Percentiles rank a stretch among this genome's conserved stretches.
These are phyloP conservation scores for Withania somnifera DNA, from an alignment of 305 asterid species.

Conservation along the genomic window DNA sequence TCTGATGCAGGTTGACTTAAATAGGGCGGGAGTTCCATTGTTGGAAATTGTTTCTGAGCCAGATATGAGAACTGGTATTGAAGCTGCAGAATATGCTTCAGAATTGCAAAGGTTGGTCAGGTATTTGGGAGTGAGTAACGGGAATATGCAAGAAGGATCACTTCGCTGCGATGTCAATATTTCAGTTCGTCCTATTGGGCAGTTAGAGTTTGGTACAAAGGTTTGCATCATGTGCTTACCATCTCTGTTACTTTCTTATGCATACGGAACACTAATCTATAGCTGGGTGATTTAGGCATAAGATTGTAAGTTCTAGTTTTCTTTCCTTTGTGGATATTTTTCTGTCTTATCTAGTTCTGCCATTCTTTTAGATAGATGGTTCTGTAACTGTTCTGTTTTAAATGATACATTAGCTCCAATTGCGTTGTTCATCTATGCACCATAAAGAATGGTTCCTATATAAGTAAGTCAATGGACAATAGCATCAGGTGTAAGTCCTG, in stretches of 20 bases:
- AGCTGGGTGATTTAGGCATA: neutral
- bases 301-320: neutral
- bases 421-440: neutral
- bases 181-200: conserved; percentile 89
- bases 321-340: neutral
- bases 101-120: conserved; percentile 94
- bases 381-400: neutral
- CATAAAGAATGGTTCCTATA: neutral
- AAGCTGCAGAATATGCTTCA: conserved; percentile 97
- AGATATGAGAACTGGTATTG: conserved; percentile 96
- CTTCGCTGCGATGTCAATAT: conserved; percentile 97
- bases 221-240: conserved; percentile 24
- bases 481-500: neutral
- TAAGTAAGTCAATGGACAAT: neutral
- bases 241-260: neutral
- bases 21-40: conserved; percentile 98
- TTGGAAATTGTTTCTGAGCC: conserved; percentile 99
- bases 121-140: conserved; percentile 90
- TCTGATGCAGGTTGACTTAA: conserved; percentile 75
- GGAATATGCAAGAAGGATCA: conserved; percentile 98
- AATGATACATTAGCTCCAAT: neutral
- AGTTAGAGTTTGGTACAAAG: conserved; percentile 88
- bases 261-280: neutral
- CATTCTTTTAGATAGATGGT: neutral
- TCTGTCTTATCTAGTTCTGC: neutral